Evolutionary conservation across 495 filamentous ascomycete genomes (phyloP), one percentile per base, ranked within the genome.

Genomic region (Hyaloscypha variabilis): DNA sequence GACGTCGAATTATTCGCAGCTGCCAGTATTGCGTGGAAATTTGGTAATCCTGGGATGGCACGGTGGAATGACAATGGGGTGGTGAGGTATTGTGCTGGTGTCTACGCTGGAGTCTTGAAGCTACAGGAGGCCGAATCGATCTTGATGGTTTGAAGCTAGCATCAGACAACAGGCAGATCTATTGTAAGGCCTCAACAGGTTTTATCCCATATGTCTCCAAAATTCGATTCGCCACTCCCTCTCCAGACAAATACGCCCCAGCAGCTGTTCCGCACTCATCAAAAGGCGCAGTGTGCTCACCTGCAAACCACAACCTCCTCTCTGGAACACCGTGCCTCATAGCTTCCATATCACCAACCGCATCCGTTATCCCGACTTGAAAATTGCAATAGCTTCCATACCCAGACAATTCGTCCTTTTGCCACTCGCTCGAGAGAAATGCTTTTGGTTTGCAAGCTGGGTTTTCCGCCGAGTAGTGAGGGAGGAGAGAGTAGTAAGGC

Each of bases 201-300:
- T 46, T 19, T 19, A 46, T 46, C 39, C 54, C 36, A 64, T 64
- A 64, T 21, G 24, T 28, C 23, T 63, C 65, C 14, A 58, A 23
- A 52, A 67, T 67, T 19, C 88, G 85, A 67, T 77, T 83, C 23
- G 83, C 93, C 26, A 91, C 90, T 8, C 82, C 82, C 77, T 97
- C 91, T 0, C 94, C 94, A 72, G 90, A 91, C 91, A 91, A 94
- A 68, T 92, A 97, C 19, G 94, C 94, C 2, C 93, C 93, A 3
- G 91, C 93, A 14, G 88, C 90, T 6, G 93, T 97, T 1, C 93
- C 93, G 58, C 96, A 74, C n/a, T 90, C 92, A 26, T 93, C 86
- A 75, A 96, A 94, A 36, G 94, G 93, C 31, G 92, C 87, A 34
- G 93, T 96, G 77, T 97, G 94, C 75, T 98, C 94, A 2, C 94